Percentiles rank a stretch among this genome's conserved stretches.
Evolutionary conservation across 2,329 filamentous ascomycete genomes (phyloP).

Genomic region (Stagonosporopsis tanaceti): DNA sequence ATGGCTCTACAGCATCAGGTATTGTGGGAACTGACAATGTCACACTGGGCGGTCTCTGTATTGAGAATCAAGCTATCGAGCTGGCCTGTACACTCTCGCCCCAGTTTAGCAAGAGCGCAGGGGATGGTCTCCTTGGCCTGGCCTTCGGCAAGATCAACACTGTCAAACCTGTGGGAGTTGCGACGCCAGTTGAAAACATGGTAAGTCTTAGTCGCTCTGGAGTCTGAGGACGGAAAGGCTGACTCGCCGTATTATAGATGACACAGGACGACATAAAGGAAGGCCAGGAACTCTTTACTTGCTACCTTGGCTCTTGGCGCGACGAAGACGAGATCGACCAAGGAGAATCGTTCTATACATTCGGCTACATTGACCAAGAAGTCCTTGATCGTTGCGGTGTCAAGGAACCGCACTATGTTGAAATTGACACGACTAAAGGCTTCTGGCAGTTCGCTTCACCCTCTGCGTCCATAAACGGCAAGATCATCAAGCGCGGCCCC

Average conservation of each 20-base stretch:
- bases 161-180: conserved; percentile 58
- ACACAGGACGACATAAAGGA: conserved; percentile 61
- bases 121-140: conserved; percentile 66
- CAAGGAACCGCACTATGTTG: conserved; percentile 65
- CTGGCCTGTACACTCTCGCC: conserved; percentile 65
- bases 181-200: conserved; percentile 66
- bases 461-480: conserved; percentile 65
- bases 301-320: conserved; percentile 66
- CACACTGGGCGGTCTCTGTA: conserved; percentile 64
- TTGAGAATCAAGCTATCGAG: conserved; percentile 68
- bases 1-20: conserved; percentile 67
- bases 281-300: conserved; percentile 67
- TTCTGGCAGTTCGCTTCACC: conserved; percentile 73
- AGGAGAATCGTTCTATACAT: conserved; percentile 71
- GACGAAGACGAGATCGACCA: conserved; percentile 55
- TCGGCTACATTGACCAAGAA: conserved; percentile 74
- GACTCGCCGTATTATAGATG: conserved; percentile 47
- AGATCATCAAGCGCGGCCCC: conserved; percentile 57
- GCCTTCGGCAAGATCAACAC: conserved; percentile 67
- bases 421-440: conserved; percentile 69
- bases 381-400: conserved; percentile 63
- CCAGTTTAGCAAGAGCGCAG: conserved; percentile 60
- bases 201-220: neutral
- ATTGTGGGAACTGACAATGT: conserved; percentile 71
- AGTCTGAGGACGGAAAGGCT: neutral